These are phyloP conservation scores for Moricandia moricandioides DNA, from an alignment of 345 rosid species.

Conservation along the genomic window DNA sequence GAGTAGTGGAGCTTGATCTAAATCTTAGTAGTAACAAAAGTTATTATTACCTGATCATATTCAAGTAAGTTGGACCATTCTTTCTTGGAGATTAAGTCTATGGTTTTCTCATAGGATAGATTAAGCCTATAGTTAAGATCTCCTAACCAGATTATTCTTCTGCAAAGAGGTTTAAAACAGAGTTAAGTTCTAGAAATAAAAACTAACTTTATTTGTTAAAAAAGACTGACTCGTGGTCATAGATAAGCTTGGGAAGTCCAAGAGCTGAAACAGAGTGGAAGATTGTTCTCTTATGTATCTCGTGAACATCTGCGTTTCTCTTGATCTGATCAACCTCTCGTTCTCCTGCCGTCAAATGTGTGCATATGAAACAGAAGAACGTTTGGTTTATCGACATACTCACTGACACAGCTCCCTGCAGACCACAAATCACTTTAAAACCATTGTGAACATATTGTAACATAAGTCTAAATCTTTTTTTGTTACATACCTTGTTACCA, in stretches of 20 bases:
- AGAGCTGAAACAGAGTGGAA: slow-evolving; percentile 57
- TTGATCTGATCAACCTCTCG: slow-evolving; percentile 84
- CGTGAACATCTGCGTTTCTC: slow-evolving; percentile 85
- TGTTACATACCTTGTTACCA: slow-evolving; percentile 73
- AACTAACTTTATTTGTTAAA: background rate
- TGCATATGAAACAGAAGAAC: slow-evolving; percentile 68
- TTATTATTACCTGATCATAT: slow-evolving; percentile 70
- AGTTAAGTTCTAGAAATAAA: background rate
- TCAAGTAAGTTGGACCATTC: slow-evolving; percentile 69
- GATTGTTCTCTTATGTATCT: slow-evolving; percentile 76
- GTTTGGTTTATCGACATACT: slow-evolving; percentile 95
- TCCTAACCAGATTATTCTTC: slow-evolving; percentile 87
- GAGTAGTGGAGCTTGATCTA: background rate
- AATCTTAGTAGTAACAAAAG: background rate
- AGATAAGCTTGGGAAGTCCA: slow-evolving; percentile 65
- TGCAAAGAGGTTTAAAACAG: slow-evolving; percentile 40
- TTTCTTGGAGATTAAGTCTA: slow-evolving; percentile 58
- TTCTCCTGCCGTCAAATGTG: slow-evolving; percentile 91
- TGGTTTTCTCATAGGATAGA: slow-evolving; percentile 62
- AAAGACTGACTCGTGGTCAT: slow-evolving; percentile 77
- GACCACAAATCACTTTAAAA: background rate
- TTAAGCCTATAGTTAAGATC: slow-evolving; percentile 90
- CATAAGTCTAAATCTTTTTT: background rate
- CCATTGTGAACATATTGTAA: background rate
- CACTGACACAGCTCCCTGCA: slow-evolving; percentile 92